Conservation (phyloP, 352 stramenopile species). For the Globisporangium echinulatum region DNA sequence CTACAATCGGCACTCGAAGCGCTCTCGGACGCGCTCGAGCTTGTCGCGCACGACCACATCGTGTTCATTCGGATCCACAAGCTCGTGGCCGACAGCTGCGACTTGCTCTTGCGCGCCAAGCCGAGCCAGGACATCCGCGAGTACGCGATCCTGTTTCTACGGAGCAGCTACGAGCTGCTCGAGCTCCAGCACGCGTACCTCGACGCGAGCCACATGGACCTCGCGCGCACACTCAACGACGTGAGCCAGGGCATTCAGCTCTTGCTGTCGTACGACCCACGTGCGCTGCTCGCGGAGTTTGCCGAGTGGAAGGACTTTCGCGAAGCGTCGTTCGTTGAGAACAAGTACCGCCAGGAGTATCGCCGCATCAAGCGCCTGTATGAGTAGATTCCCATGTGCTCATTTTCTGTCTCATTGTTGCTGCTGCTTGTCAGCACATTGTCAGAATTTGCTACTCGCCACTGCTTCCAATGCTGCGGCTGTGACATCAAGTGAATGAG, state of each 20-base stretch:
- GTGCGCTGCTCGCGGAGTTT: slow-evolving; percentile 82
- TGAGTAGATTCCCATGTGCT: slow-evolving; percentile 39
- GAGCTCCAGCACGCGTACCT: slow-evolving; percentile 81
- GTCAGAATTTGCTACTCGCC: background rate
- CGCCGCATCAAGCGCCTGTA: slow-evolving; percentile 89
- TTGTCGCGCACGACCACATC: slow-evolving; percentile 80
- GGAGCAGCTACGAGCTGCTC: slow-evolving; percentile 81
- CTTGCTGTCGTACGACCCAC: slow-evolving; percentile 81
- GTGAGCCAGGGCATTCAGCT: slow-evolving; percentile 89
- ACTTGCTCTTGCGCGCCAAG: slow-evolving; percentile 65
- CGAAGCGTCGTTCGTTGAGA: slow-evolving; percentile 86
- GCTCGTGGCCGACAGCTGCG: slow-evolving; percentile 88
- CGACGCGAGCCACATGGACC: slow-evolving; percentile 87
- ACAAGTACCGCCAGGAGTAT: slow-evolving; percentile 86
- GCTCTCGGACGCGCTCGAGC: slow-evolving; percentile 74
- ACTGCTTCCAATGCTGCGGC: too few relatives aligned
- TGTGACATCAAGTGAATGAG: too few relatives aligned
- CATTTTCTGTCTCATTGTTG: background rate
- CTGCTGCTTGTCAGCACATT: background rate
- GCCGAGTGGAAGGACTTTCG: slow-evolving; percentile 83
- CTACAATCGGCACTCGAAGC: slow-evolving; percentile 70
- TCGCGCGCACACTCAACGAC: slow-evolving; percentile 89
- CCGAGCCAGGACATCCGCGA: slow-evolving; percentile 63
- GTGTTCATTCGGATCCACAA: slow-evolving; percentile 89
- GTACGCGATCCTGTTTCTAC: slow-evolving; percentile 84